Evolutionary conservation across 2,329 filamentous ascomycete species (phyloP), one percentile per base, ranked within the genome.

Genomic region (Ceratocystis cubensis): DNA sequence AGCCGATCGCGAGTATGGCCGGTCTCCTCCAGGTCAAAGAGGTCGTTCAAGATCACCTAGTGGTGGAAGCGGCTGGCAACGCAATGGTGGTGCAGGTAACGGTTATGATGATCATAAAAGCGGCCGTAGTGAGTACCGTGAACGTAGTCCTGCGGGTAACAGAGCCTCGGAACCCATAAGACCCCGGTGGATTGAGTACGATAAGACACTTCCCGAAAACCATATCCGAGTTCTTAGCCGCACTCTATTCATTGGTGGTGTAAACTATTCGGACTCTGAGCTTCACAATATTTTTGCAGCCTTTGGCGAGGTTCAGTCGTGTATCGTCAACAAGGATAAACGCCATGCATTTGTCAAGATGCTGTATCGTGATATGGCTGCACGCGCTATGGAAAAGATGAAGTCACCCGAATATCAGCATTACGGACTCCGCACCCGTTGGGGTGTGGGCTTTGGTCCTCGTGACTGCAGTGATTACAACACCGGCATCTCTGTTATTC

Each of bases 291-390:
- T 96, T 57, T 99, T 99, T 75, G 81, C 80, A 72, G 85, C 85
- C 59, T 96, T 87, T 73, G 94, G 94, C 68, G 81, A 86, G 65
- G 94, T 99, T 3, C 94, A 99, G 76, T 96, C 93, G 1, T 97
- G 93, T 76, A 99, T 99, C 70, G 92, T 96, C 71, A 97, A 99
- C 78, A 88, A 91, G 73, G 94, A 99, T 73, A 99, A 97, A 78
- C 89, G 94, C 20, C 94, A 99, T 76, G 94, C 94, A 5, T 99
- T 99, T 75, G 93, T 99, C 73, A 99, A 99, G 78, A 99, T 99
- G 94, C 84, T 94, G 71, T 94, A 85, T 70, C 90, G 95, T 46
- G 82, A 85, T 69, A 91, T 96, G 75, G 93, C 94, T 15, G 82
- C 96, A 68, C 79, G 75, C 69, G 94, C 94, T 63, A 95, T 95